Evolutionary conservation across 495 filamentous ascomycete species (phyloP), one percentile per base, ranked within the genome.

Genomic region (Clohesyomyces aquaticus): DNA sequence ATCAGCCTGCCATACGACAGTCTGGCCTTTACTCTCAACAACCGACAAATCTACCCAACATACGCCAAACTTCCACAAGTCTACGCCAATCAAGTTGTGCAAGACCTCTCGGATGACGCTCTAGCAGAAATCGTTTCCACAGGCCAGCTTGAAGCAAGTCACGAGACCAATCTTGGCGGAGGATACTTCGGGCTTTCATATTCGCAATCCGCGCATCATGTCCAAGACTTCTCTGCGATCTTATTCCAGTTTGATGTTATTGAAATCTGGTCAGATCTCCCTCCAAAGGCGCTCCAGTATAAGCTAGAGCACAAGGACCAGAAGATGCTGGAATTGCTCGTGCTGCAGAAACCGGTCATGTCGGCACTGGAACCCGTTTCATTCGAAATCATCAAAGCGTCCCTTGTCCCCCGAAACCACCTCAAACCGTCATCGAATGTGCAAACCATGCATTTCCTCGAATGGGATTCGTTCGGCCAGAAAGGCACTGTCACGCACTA

Each of bases 201-300:
- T 26, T 50, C 38, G 21, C 25, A 21, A 26, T 55, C 63, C 0
- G 26, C 56, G 0, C 58, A 32, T 21, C 23, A n/a, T 29, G 25
- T 61, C 27, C 19, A 38, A 32, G 42, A 32, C 51, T 35, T 16
- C 21, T 11, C 48, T 10, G 54, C 63, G 6, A 4, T 66, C 16
- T 4, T 66, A 4, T 52, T 66, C 28, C 57, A 56, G 4, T 61
- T 66, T 29, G 56, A 66, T 29, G 35, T 66, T 41, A 48, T 61
- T 16, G 63, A 55, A 19, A 1, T 60, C 4, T 55, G 27, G 22
- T 59, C 56, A 10, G 57, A 47, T 16, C 16, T 61, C 4, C n/a
- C 45, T 18, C 22, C 46, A 11, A 41, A 19, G 2, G 26, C 56
- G 50, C 21, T 57, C 22, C 16, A 2, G 41, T 18, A 27, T 27